A percentile compares a stretch with the other conserved stretches of the same genome.
Conservation (phyloP, 2,329 filamentous ascomycete genomes). For the Botrytis aclada region DNA sequence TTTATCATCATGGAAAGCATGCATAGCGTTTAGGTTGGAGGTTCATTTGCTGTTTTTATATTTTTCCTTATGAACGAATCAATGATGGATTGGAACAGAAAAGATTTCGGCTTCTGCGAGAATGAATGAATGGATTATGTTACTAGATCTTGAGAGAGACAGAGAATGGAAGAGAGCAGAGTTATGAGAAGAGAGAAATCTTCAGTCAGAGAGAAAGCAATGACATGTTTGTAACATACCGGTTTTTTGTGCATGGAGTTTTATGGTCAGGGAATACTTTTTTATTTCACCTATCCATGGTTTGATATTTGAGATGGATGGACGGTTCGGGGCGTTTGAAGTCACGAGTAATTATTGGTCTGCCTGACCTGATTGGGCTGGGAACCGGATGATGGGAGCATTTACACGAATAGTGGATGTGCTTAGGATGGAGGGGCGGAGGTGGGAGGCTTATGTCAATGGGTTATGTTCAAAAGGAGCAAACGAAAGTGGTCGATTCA, state of each 20-base stretch:
- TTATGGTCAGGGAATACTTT: conserved; percentile 4
- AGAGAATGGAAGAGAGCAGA: background rate
- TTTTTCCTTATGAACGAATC: conserved; percentile 10
- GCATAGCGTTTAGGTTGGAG: conserved; percentile 17
- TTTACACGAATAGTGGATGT: conserved; percentile 9
- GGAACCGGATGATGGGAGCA: background rate
- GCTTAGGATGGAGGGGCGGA: background rate
- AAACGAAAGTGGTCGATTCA: conserved; percentile 3
- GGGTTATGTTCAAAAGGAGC: conserved; percentile 1
- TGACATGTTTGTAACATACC: conserved; percentile 11
- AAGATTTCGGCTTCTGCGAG: conserved; percentile 2
- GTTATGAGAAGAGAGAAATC: background rate
- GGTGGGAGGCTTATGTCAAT: background rate
- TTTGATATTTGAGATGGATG: conserved; percentile 4
- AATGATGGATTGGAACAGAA: conserved; percentile 12
- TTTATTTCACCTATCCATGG: conserved; percentile 4
- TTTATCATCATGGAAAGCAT: conserved; percentile 12
- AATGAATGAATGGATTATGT: conserved; percentile 14
- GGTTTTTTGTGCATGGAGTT: conserved; percentile 12
- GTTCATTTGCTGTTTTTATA: conserved; percentile 4
- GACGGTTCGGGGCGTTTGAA: conserved; percentile 8
- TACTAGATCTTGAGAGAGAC: conserved; percentile 7
- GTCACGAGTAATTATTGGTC: conserved; percentile 10
- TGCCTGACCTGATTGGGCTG: background rate
- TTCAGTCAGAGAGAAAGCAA: conserved; percentile 7